Evolutionary conservation across 768 basidiomycete species (phyloP).

Genomic region (Pilatotrama ljubarskyi): DNA sequence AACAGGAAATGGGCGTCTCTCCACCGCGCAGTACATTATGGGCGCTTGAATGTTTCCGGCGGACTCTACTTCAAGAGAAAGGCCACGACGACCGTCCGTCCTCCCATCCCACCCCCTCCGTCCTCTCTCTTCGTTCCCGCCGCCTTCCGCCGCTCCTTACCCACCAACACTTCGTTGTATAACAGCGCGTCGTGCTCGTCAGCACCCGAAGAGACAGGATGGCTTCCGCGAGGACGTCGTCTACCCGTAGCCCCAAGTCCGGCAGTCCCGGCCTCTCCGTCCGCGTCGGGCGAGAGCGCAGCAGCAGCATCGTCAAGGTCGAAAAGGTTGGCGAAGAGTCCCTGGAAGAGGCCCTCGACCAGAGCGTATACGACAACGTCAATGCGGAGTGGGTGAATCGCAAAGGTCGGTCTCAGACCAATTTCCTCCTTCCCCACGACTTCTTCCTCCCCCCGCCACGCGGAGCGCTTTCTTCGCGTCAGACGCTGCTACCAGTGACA

Average conservation of each 20-base stretch:
- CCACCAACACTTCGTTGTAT: not conserved
- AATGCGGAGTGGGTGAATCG: slow-evolving; percentile 95
- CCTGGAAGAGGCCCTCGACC: slow-evolving; percentile 75
- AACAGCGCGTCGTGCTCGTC: not conserved
- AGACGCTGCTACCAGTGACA: not conserved
- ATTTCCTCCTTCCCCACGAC: not conserved
- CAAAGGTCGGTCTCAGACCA: slow-evolving; percentile 57
- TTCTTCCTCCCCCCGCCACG: not conserved
- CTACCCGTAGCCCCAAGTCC: slow-evolving; percentile 17
- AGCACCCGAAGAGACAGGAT: slow-evolving; percentile 4
- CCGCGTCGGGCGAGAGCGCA: slow-evolving; percentile 35
- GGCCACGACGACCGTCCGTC: slow-evolving; percentile 18
- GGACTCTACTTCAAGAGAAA: slow-evolving; percentile 8
- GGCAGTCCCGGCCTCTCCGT: slow-evolving; percentile 21
- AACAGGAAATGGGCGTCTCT: slow-evolving; percentile 3
- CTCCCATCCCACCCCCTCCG: slow-evolving; percentile 8
- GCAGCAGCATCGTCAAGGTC: slow-evolving; percentile 80
- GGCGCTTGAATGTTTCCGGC: slow-evolving; percentile 9
- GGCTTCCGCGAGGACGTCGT: slow-evolving; percentile 10
- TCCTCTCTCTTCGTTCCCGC: not conserved
- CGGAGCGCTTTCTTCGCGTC: not conserved
- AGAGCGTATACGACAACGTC: slow-evolving; percentile 77
- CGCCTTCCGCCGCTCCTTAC: not conserved
- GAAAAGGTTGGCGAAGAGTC: slow-evolving; percentile 76
- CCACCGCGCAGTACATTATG: slow-evolving; percentile 9